Conservation (phyloP, 2,329 filamentous ascomycete genomes). For the Diaporthe sp. region DNA sequence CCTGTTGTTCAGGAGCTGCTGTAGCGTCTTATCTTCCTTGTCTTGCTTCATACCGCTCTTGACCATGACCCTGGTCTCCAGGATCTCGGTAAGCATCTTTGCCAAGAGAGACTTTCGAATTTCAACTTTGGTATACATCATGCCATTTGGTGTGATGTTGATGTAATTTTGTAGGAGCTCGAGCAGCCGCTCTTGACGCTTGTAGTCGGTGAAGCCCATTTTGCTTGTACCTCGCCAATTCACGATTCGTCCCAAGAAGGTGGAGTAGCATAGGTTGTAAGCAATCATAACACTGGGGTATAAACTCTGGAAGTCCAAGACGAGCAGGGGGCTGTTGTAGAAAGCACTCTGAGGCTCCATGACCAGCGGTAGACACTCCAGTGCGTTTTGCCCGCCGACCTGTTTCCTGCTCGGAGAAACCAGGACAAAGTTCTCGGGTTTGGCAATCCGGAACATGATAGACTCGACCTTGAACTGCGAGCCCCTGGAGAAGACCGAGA, state of each 20-base stretch:
- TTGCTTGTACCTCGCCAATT: conserved; percentile 93
- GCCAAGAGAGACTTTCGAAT: conserved; percentile 92
- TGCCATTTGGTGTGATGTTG: conserved; percentile 94
- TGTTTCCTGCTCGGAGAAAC: conserved; percentile 92
- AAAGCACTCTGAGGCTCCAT: conserved; percentile 98
- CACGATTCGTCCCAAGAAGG: conserved; percentile 87
- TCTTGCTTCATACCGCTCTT: conserved; percentile 97
- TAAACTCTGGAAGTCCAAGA: conserved; percentile 94
- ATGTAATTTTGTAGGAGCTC: conserved; percentile 85
- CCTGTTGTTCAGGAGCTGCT: conserved; percentile 90
- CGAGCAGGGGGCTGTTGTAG: conserved; percentile 89
- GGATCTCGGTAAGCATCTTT: conserved; percentile 95
- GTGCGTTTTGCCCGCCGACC: conserved; percentile 91
- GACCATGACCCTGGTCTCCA: conserved; percentile 97
- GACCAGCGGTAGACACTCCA: conserved; percentile 93
- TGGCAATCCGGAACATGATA: conserved; percentile 98
- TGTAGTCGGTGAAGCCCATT: conserved; percentile 93
- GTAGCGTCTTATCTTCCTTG: conserved; percentile 87
- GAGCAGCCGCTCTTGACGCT: conserved; percentile 80
- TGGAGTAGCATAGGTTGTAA: conserved; percentile 99
- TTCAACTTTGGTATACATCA: conserved; percentile 91
- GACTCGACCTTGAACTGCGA: conserved; percentile 99
- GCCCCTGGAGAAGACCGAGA: conserved; percentile 92
- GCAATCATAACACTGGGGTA: conserved; percentile 99
- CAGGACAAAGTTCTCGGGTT: conserved; percentile 93